These are phyloP conservation scores for Ogataea trehalophila DNA, from an alignment of 805 yeast species.

Conservation along the genomic window DNA sequence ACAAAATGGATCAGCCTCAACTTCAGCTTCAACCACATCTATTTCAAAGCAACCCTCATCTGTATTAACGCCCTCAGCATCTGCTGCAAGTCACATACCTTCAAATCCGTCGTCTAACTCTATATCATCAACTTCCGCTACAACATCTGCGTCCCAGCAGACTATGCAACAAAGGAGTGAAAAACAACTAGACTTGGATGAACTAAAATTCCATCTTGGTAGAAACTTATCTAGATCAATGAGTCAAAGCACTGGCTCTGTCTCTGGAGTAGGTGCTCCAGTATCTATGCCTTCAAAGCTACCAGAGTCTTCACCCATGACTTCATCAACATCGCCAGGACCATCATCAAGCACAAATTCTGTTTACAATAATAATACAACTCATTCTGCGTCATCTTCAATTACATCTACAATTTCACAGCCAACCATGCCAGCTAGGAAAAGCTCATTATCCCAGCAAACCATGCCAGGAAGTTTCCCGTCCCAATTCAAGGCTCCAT, in stretches of 20 bases:
- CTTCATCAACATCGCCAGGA: not conserved
- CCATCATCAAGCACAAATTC: constrained; percentile 4
- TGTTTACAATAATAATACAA: not conserved
- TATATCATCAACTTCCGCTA: not conserved
- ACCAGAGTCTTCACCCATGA: too few relatives aligned
- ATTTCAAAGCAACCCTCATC: not conserved
- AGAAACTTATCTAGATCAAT: constrained; percentile 10
- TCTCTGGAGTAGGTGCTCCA: not conserved
- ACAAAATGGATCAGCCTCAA: constrained; percentile 9
- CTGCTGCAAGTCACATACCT: not conserved
- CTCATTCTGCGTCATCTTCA: constrained; percentile 6
- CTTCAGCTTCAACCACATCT: constrained; percentile 8
- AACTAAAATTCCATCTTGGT: constrained; percentile 17
- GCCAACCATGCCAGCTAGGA: constrained; percentile 10
- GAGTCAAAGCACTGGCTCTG: constrained; percentile 11
- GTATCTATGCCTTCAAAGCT: too few relatives aligned
- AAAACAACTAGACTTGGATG: constrained; percentile 17
- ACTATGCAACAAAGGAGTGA: not conserved
- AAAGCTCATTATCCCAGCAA: constrained; percentile 13
- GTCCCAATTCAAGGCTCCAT: constrained; percentile 3
- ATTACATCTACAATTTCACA: constrained; percentile 1
- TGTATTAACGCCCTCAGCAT: not conserved
- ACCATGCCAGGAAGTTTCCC: constrained; percentile 1
- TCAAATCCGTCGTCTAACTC: too few relatives aligned
- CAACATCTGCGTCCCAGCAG: not conserved